Percentiles rank a stretch among this genome's conserved stretches.
Conservation (phyloP, 2,329 filamentous ascomycete genomes). For the Aspergillus ustus region DNA sequence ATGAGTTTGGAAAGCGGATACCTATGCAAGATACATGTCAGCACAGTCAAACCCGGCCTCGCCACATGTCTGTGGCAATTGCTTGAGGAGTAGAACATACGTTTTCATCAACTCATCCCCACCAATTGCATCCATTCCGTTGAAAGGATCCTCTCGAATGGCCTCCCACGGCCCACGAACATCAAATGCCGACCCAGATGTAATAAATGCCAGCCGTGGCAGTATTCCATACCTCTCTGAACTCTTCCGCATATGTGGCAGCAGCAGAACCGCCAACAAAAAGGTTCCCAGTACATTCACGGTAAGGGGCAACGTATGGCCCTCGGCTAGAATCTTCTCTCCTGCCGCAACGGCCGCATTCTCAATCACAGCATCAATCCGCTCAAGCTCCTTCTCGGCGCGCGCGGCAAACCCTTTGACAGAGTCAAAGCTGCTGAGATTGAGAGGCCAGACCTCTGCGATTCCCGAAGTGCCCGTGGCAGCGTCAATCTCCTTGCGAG, state of each 20-base stretch:
- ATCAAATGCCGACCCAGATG: constrained; percentile 25
- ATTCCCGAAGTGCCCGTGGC: constrained; percentile 1
- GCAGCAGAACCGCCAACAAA: constrained; percentile 27
- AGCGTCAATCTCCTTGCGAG: constrained; percentile 6
- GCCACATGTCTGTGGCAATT: neutral
- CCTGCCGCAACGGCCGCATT: constrained; percentile 17
- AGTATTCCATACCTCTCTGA: constrained; percentile 23
- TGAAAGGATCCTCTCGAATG: constrained; percentile 29
- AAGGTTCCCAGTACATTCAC: constrained; percentile 36
- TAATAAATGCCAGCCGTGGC: constrained; percentile 28
- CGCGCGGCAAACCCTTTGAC: constrained; percentile 13
- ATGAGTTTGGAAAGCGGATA: constrained; percentile 14
- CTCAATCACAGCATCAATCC: constrained; percentile 16
- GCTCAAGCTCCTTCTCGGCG: constrained; percentile 4
- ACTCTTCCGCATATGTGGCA: constrained; percentile 30
- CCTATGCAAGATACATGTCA: constrained; percentile 1
- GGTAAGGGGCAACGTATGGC: constrained; percentile 24
- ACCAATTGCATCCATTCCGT: constrained; percentile 18
- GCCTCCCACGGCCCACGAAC: constrained; percentile 20
- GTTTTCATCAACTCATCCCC: constrained; percentile 20
- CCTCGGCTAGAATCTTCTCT: constrained; percentile 24
- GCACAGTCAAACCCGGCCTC: neutral
- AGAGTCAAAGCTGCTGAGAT: constrained; percentile 6
- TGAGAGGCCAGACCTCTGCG: constrained; percentile 4
- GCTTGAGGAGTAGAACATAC: neutral